Base-by-base conservation (phyloP, 2,329 filamentous ascomycete species). In the Fonsecaea pedrosoi region DNA sequence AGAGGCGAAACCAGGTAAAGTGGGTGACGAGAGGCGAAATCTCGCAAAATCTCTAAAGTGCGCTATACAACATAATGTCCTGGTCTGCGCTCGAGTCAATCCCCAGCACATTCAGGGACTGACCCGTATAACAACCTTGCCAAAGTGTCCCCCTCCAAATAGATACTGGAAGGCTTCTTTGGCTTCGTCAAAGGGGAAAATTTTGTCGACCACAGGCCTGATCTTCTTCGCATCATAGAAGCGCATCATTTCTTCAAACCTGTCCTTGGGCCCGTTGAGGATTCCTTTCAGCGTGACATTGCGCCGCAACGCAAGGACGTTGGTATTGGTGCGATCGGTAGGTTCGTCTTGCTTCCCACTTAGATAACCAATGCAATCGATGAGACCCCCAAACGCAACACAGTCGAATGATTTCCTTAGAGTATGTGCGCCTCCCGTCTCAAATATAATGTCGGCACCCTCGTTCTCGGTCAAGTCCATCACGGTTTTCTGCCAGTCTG, bases 191-290 rank as follows among this genome's bases (percentile, higher is more conserved):
- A 82, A 82, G 0, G 74, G 59, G 18, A 73, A 80, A 0, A 77
- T 71, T 1, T 66, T 73, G 67, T 82, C 79, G 30, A 82, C 76
- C 10, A 81, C 77, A 0, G 78, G 78, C 9, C 70, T 73, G 25
- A 80, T 74, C 58, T 72, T 64, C 18, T 77, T 75, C 60, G 66
- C 66, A 60, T 78, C 75, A 35, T 76, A 77, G 69, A 79, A 79
- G 15, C 54, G 48, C 7, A 71, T 38, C 75, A 79, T 76, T 62
- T 79, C 77, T 69, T 80, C 77, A 42, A 80, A 84, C 48, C 82
- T 78, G 68, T 87, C 85, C 69, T 82, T 82, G 0, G 88, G 87
- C 0, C 88, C 89, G 74, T 90, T 89, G 34, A 90, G 72, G 6
- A 90, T 84, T 0, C 89, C 84, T 74, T 85, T 85, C 7, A 86